Base-by-base conservation (phyloP, 768 basidiomycete genomes). In the Russula emetica region DNA sequence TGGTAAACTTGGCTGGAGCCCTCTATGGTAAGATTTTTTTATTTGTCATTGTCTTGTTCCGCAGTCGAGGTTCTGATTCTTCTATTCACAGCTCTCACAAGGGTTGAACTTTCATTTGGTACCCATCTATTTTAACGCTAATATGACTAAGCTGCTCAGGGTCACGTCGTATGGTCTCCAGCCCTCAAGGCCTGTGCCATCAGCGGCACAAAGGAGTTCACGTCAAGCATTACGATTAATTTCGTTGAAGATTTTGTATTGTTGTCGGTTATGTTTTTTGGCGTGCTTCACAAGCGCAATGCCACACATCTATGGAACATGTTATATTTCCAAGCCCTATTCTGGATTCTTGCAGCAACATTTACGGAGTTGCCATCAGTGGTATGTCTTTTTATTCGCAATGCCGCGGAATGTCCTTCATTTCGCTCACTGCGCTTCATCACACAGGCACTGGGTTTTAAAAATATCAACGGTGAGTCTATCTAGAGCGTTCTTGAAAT, bases 241-340 rank as follows among this genome's bases (percentile, higher is more conserved):
- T 61, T 66, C 42, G 1, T 66, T 22, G 40, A 57, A 26, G 64
- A 67, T 18, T 47, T 53, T 1, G 14, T 59, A 13, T 56, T 67
- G 32, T 22, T 67, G n/a, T n/a, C 3, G 26, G 44, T 67, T 20
- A 67, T 67, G 66, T 14, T 61, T 24, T 36, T 55, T 8, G 66
- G 66, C 24, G 66, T 67, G 14, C 59, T 67, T 36, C 58, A 50
- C 49, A 67, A 67, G 52, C 30, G 44, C 36, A 67, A 67, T 44
- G 54, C 58, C 55, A 67, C 66, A 20, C 47, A 57, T 42, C 36
- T 67, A 22, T 67, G 66, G 66, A 66, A 65, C 36, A 26, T 67
- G 60, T 24, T 67, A 49, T 67, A 66, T 30, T 51, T 67, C 38
- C 66, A 67, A 22, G 66, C 50, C 30, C 22, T 67, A 10, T 50